Conservation (phyloP, 1,139 yeast species). For the Blastobotrys aristatus region DNA sequence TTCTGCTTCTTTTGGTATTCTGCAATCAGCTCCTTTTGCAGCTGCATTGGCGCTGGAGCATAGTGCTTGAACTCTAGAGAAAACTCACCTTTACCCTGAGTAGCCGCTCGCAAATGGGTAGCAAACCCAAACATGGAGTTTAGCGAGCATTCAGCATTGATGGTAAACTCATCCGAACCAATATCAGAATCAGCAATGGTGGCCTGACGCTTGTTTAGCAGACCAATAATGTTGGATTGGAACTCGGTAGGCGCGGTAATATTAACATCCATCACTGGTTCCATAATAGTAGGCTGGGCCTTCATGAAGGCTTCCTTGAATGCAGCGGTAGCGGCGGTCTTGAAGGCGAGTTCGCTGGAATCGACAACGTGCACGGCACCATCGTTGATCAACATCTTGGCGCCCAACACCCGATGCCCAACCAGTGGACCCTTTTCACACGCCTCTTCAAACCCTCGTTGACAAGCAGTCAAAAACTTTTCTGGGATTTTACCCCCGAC, state of each 20-base stretch:
- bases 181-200: slow-evolving; percentile 91
- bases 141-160: slow-evolving; percentile 90
- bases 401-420: slow-evolving; percentile 92
- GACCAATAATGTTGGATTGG: slow-evolving; percentile 89
- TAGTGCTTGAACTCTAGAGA: slow-evolving; percentile 91
- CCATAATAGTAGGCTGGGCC: slow-evolving; percentile 83
- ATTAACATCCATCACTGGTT: slow-evolving; percentile 92
- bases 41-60: slow-evolving; percentile 84
- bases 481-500: slow-evolving; percentile 98
- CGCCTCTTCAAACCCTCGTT: slow-evolving; percentile 91
- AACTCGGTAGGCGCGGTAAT: slow-evolving; percentile 94
- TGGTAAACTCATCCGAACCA: slow-evolving; percentile 90
- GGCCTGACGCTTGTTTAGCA: slow-evolving; percentile 88
- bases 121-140: slow-evolving; percentile 96
- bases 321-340: slow-evolving; percentile 88
- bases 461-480: slow-evolving; percentile 90
- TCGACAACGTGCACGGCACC: slow-evolving; percentile 98
- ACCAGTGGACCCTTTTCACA: slow-evolving; percentile 94
- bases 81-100: slow-evolving; percentile 99
- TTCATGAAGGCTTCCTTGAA: slow-evolving; percentile 84
- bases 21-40: slow-evolving; percentile 85
- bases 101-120: slow-evolving; percentile 88
- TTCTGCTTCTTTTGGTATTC: slow-evolving; percentile 60
- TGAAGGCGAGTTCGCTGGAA: slow-evolving; percentile 91
- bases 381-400: slow-evolving; percentile 87